Percentiles rank a stretch among this genome's conserved stretches.
Evolutionary conservation across 75 land plant species (phyloP).

Genomic region (Sequoiadendron giganteum): DNA sequence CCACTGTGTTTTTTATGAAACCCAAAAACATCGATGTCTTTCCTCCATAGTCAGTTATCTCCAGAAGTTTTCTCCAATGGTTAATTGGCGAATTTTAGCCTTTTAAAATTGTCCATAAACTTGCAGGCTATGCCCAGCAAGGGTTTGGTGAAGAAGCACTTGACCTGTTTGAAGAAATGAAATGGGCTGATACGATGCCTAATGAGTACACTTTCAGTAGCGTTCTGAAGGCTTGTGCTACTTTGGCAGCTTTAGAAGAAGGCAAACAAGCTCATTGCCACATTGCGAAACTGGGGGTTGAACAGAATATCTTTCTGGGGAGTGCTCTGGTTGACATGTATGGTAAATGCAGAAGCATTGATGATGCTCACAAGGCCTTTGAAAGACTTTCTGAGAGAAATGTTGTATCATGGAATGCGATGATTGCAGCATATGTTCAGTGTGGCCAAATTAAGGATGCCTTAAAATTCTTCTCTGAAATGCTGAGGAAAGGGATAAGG

Average conservation of each 20-base stretch:
- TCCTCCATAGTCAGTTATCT: neutral
- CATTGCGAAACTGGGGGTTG: neutral
- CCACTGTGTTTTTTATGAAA: too few species aligned
- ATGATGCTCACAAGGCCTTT: constrained; percentile 13
- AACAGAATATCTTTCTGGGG: neutral
- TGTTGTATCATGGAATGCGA: constrained; percentile 18
- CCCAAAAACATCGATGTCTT: neutral
- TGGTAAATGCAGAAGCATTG: constrained; percentile 6
- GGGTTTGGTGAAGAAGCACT: constrained; percentile 35
- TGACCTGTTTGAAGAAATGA: constrained; percentile 16
- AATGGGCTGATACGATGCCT: neutral
- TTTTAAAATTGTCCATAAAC: neutral
- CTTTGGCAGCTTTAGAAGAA: constrained; percentile 8
- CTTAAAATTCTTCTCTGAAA: neutral
- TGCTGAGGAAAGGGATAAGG: neutral
- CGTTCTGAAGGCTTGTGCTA: constrained; percentile 12
- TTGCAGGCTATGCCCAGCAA: constrained; percentile 45
- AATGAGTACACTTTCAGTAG: constrained; percentile 14
- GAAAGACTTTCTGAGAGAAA: constrained; percentile 16
- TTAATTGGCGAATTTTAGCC: neutral
- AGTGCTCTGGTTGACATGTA: constrained; percentile 16
- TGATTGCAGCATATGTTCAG: constrained; percentile 2
- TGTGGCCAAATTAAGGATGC: neutral
- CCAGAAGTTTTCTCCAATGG: neutral
- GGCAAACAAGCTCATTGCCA: constrained; percentile 13